phyloP scores from a whole-genome alignment of 2,329 filamentous ascomycete species.

The Neospermospora avenae region DNA sequence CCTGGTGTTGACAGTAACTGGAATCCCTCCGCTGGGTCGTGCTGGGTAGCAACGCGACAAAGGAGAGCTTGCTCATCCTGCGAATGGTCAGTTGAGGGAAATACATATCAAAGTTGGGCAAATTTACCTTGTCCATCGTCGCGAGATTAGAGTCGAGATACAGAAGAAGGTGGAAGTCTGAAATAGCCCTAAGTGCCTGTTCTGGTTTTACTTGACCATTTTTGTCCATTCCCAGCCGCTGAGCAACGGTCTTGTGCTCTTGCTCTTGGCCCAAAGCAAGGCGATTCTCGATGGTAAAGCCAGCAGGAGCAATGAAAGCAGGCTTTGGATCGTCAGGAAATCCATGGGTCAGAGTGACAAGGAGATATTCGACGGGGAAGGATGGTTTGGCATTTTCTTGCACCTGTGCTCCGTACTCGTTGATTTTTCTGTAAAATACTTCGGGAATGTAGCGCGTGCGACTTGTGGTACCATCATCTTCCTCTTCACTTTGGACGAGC shows the following conservation, averaged over 20 bases:
- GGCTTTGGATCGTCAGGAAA: conserved; percentile 82
- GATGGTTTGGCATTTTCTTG: conserved; percentile 96
- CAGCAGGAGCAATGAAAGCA: conserved; percentile 62
- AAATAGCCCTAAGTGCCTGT: conserved; percentile 65
- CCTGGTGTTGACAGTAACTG: conserved; percentile 83
- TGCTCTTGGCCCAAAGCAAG: conserved; percentile 83
- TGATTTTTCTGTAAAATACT: conserved; percentile 92
- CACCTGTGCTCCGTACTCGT: conserved; percentile 94
- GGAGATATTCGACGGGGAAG: conserved; percentile 94
- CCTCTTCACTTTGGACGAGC: conserved; percentile 90
- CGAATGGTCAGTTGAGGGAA: conserved; percentile 16
- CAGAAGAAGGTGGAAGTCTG: conserved; percentile 92
- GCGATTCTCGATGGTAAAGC: conserved; percentile 89
- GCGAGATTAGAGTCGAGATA: conserved; percentile 73
- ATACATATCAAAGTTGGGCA: not conserved
- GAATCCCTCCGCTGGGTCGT: conserved; percentile 76
- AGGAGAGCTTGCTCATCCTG: conserved; percentile 88
- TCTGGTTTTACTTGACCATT: conserved; percentile 53
- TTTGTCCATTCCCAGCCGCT: conserved; percentile 60
- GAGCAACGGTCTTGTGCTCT: conserved; percentile 66
- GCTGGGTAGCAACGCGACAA: conserved; percentile 77
- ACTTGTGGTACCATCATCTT: conserved; percentile 67
- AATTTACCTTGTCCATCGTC: conserved; percentile 76
- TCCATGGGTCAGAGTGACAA: conserved; percentile 93
- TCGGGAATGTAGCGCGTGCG: conserved; percentile 90